Conservation (phyloP, 2,329 filamentous ascomycete species). For the Xylariaceae sp. region DNA sequence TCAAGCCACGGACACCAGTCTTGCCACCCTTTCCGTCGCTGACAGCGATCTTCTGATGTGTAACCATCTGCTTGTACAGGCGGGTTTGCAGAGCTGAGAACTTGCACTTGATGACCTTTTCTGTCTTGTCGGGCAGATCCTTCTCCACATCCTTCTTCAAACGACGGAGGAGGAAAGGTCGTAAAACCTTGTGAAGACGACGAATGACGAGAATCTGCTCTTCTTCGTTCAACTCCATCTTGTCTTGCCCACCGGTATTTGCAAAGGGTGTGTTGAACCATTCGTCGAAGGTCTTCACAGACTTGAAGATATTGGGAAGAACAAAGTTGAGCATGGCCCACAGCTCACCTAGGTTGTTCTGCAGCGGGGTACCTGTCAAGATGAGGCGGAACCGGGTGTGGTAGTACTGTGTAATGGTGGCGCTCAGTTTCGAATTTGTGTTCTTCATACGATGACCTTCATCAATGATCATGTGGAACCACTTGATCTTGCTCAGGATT, state of each 20-base stretch:
- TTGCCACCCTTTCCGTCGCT: constrained; percentile 95
- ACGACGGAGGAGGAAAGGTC: constrained; percentile 95
- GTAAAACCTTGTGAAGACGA: constrained; percentile 94
- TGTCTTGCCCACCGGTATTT: constrained; percentile 95
- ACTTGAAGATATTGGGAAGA: constrained; percentile 97
- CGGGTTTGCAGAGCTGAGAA: constrained; percentile 92
- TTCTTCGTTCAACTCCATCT: constrained; percentile 99
- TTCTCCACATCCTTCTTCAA: constrained; percentile 99
- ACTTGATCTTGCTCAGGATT: constrained; percentile 95
- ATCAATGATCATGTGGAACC: constrained; percentile 99
- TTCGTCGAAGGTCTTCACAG: constrained; percentile 96
- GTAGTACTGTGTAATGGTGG: constrained; percentile 93
- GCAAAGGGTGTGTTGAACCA: constrained; percentile 99
- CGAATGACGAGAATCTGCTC: constrained; percentile 97
- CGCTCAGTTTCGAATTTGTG: constrained; percentile 89
- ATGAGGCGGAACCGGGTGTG: constrained; percentile 92
- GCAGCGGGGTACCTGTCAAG: constrained; percentile 91
- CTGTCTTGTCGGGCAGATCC: constrained; percentile 96
- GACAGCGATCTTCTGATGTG: constrained; percentile 89
- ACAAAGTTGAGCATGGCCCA: constrained; percentile 99
- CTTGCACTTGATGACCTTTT: constrained; percentile 98
- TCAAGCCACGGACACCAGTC: constrained; percentile 87
- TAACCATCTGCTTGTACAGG: constrained; percentile 96
- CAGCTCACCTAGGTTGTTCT: constrained; percentile 93
- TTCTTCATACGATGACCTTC: constrained; percentile 99